Evolutionary conservation across 495 filamentous ascomycete genomes (phyloP), one percentile per base, ranked within the genome.

Genomic region (Hypomontagnella submonticulosa): DNA sequence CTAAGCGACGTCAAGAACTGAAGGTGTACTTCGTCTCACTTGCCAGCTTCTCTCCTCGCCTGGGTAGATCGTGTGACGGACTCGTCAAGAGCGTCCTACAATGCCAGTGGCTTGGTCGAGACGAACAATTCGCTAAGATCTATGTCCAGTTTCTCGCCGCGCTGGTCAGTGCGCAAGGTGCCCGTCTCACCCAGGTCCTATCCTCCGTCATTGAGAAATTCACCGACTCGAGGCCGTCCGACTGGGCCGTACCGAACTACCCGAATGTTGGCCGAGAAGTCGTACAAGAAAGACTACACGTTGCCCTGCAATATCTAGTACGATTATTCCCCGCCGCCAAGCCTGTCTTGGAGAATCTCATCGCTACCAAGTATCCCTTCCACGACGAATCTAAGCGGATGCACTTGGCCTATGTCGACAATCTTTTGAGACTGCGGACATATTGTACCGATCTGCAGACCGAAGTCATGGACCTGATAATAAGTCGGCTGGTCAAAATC

Each of bases 61-160:
- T 99, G 20, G 79, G 73, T 36, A 87, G 85, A 66, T 85, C 84
- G 44, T 97, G 91, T 76, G 85, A 86, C 15, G 87, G 87, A 1
- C 77, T 99, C 32, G 87, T 97, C 36, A 80, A 85, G 62, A 87
- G 87, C 18, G 80, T 96, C 8, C 77, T 97, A 32, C 79, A 84
- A 59, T 91, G 87, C 73, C 80, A 87, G 36, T 99, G 95, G 95
- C 83, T 97, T 40, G 92, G 90, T 8, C 84, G 92, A 48, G 90
- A 94, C 69, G 88, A 93, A 57, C 78, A 83, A 3, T 97, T 96
- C 76, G 83, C 93, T 37, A 87, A 86, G 59, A 81, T 90, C 2
- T 98, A 90, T 75, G 85, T 90, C 46, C 85, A 90, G 50, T 91
- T 98, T 49, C 73, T 98, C 23, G 90, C 89, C 30, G 90, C 88